These are phyloP conservation scores for Paramarasmius palmivorus DNA, from an alignment of 1,284 basidiomycete species.

Conservation along the genomic window DNA sequence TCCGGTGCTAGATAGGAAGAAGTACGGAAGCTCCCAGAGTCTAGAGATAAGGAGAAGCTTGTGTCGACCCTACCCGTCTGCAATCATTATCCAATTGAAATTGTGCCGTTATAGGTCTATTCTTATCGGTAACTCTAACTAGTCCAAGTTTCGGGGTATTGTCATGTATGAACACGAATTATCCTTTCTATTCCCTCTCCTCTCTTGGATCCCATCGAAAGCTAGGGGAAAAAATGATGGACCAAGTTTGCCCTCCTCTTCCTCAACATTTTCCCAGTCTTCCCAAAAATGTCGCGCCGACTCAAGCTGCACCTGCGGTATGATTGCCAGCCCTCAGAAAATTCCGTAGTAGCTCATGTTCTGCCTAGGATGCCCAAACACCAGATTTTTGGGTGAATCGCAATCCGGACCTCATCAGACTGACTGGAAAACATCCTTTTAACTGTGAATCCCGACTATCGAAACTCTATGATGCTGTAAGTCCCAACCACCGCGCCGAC, in stretches of 20 bases:
- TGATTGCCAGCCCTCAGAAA: not conserved
- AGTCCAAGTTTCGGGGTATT: no score
- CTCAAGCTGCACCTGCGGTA: not conserved
- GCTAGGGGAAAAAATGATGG: not conserved
- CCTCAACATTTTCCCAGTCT: not conserved
- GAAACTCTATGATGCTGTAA: not conserved
- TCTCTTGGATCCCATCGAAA: not conserved
- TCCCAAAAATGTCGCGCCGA: not conserved
- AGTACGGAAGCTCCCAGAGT: no score
- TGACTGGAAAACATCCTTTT: conserved; percentile 5
- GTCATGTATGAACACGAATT: no score
- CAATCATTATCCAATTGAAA: no score
- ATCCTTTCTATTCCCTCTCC: not conserved
- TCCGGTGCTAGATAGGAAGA: no score
- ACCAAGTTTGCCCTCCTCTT: not conserved
- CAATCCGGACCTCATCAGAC: not conserved
- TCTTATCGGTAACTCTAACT: not conserved
- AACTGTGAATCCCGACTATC: conserved; percentile 2
- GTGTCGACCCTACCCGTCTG: no score
- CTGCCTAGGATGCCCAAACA: not conserved
- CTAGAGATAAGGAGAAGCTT: no score
- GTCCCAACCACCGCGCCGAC: not conserved
- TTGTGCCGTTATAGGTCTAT: no score
- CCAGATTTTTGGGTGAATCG: conserved; percentile 2
- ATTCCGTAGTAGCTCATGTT: no score